A percentile compares a stretch with the other conserved stretches of the same genome.
Evolutionary conservation across 2,329 filamentous ascomycete species (phyloP).

Genomic region (Fonsecaea erecta): DNA sequence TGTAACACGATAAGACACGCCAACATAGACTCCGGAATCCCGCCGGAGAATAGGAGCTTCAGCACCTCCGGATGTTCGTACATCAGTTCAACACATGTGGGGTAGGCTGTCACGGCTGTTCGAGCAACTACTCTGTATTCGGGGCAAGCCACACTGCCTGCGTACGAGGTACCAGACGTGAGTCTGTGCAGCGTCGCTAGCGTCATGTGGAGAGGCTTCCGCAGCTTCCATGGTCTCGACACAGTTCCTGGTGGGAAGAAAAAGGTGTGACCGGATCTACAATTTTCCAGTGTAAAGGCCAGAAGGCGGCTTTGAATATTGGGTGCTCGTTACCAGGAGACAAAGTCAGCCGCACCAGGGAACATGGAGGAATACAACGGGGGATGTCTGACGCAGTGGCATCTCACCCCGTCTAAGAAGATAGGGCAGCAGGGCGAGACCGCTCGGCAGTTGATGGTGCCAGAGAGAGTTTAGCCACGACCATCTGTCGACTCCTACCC

Average conservation of each 20-base stretch:
- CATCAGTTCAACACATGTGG: slow-evolving; percentile 13
- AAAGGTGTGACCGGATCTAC: neutral
- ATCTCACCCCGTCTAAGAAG: neutral
- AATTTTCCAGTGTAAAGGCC: neutral
- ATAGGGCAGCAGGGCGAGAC: slow-evolving; percentile 17
- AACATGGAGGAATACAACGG: neutral
- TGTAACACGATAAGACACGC: neutral
- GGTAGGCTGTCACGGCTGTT: neutral
- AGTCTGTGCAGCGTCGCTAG: neutral
- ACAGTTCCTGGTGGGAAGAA: neutral
- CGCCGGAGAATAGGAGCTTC: slow-evolving; percentile 6
- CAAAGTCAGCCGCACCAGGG: neutral
- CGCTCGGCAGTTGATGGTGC: slow-evolving; percentile 14
- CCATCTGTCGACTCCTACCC: slow-evolving; percentile 13
- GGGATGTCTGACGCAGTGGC: neutral
- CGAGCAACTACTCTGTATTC: neutral
- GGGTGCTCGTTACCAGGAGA: neutral
- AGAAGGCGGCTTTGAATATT: neutral
- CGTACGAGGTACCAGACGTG: neutral
- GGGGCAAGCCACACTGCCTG: neutral
- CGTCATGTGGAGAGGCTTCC: slow-evolving; percentile 20
- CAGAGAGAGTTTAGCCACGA: slow-evolving; percentile 10
- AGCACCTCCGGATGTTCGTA: neutral
- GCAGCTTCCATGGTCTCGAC: neutral
- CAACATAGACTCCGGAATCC: slow-evolving; percentile 7